phyloP scores from a whole-genome alignment of 2,329 filamentous ascomycete species.

The Sarocladium brachiariae region DNA sequence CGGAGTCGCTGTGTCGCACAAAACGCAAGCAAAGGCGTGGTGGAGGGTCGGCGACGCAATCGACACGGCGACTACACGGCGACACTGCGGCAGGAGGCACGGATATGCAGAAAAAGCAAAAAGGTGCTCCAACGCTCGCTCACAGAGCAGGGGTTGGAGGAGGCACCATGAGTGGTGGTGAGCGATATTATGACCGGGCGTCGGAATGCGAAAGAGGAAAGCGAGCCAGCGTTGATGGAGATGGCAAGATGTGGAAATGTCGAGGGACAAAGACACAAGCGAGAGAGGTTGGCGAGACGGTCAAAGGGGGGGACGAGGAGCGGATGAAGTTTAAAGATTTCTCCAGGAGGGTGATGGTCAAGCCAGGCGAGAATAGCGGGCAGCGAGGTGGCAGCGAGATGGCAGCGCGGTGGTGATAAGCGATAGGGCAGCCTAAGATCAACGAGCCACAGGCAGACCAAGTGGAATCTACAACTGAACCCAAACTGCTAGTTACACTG shows the following conservation, averaged over 20 bases:
- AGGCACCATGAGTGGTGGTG: neutral
- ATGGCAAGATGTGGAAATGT: neutral
- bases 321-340: neutral
- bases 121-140: neutral
- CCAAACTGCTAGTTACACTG: neutral
- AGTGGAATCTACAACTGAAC: too few relatives aligned
- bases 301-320: neutral
- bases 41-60: neutral
- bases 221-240: neutral
- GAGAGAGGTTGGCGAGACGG: too few relatives aligned
- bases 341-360: neutral
- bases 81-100: too few relatives aligned
- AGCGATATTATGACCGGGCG: neutral
- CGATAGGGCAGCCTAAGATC: neutral
- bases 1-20: neutral
- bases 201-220: neutral
- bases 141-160: neutral
- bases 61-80: neutral
- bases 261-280: too few relatives aligned
- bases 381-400: too few relatives aligned
- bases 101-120: conserved; percentile 1
- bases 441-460: neutral
- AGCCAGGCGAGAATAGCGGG: neutral
- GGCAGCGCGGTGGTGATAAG: neutral
- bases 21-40: neutral